Conservation (phyloP, 2,329 filamentous ascomycete genomes). For the Pseudocercospora fuligena region DNA sequence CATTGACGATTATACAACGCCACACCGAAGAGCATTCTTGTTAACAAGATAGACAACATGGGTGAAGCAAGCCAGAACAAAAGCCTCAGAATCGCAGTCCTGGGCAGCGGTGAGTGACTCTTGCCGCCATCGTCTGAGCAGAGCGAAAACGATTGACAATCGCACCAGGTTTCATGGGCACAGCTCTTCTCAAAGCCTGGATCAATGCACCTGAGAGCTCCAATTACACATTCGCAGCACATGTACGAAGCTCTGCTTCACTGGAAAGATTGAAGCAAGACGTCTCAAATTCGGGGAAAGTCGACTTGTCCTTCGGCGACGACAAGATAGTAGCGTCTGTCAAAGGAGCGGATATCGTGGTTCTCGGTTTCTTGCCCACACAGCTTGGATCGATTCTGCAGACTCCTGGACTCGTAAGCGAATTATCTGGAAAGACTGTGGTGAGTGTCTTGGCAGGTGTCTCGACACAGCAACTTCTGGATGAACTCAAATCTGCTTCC, state of each 20-base stretch:
- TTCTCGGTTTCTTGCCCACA: conserved; percentile 30
- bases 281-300: conserved; percentile 10
- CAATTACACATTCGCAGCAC: conserved; percentile 22
- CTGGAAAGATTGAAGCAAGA: conserved; percentile 17
- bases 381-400: conserved; percentile 22
- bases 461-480: conserved; percentile 24
- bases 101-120: not conserved
- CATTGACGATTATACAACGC: not conserved
- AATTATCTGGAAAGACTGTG: conserved; percentile 27
- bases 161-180: conserved; percentile 31
- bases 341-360: conserved; percentile 24
- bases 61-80: not conserved
- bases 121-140: not conserved
- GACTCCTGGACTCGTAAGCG: conserved; percentile 18
- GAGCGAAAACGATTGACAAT: not conserved
- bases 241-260: conserved; percentile 21
- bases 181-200: conserved; percentile 30
- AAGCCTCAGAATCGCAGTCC: not conserved
- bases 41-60: not conserved
- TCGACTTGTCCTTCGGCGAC: conserved; percentile 17
- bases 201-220: conserved; percentile 13
- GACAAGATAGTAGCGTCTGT: conserved; percentile 19
- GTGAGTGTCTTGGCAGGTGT: conserved; percentile 33
- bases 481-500: conserved; percentile 9
- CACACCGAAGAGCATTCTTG: not conserved